Percentiles rank a stretch among this genome's conserved stretches.
phyloP scores from a whole-genome alignment of 768 basidiomycete genomes.

The Tricholoma matsutake region DNA sequence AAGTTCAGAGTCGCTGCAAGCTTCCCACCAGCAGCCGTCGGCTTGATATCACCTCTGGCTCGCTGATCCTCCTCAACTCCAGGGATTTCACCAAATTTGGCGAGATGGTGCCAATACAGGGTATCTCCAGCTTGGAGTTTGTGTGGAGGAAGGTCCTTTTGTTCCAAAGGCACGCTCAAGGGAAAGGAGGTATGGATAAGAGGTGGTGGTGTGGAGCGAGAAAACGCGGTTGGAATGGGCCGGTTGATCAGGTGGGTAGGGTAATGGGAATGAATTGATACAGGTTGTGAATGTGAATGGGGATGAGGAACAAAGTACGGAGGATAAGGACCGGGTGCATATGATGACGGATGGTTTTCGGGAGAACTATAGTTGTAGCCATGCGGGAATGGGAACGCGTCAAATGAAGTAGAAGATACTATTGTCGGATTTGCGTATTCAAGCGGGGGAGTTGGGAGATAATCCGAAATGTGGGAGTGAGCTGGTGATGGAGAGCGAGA shows the following conservation, averaged over 20 bases:
- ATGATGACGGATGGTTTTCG: conserved; percentile 10
- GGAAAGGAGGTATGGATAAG: conserved; percentile 21
- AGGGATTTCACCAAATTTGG: conserved; percentile 68
- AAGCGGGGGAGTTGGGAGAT: conserved; percentile 36
- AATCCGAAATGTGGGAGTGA: conserved; percentile 28
- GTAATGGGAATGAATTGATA: conserved; percentile 13
- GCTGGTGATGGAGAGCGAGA: conserved; percentile 25
- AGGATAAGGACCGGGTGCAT: conserved; percentile 8
- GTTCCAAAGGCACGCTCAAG: conserved; percentile 31
- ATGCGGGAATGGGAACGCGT: conserved; percentile 24
- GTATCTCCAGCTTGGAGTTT: conserved; percentile 57
- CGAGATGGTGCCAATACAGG: conserved; percentile 75
- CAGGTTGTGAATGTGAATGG: conserved; percentile 19
- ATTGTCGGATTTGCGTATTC: conserved; percentile 34
- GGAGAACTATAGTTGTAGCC: conserved; percentile 12
- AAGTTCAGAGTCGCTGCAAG: conserved; percentile 21
- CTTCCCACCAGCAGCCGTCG: conserved; percentile 13
- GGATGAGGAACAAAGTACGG: conserved; percentile 8
- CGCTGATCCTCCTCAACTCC: conserved; percentile 61
- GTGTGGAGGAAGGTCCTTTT: conserved; percentile 37
- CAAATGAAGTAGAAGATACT: conserved; percentile 22
- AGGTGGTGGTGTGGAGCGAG: conserved; percentile 13
- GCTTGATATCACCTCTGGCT: conserved; percentile 35
- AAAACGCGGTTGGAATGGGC: conserved; percentile 15
- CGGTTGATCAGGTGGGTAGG: conserved; percentile 10